These are phyloP conservation scores for Caryopteris hybrid DNA, from an alignment of 305 asterid species.

Conservation along the genomic window DNA sequence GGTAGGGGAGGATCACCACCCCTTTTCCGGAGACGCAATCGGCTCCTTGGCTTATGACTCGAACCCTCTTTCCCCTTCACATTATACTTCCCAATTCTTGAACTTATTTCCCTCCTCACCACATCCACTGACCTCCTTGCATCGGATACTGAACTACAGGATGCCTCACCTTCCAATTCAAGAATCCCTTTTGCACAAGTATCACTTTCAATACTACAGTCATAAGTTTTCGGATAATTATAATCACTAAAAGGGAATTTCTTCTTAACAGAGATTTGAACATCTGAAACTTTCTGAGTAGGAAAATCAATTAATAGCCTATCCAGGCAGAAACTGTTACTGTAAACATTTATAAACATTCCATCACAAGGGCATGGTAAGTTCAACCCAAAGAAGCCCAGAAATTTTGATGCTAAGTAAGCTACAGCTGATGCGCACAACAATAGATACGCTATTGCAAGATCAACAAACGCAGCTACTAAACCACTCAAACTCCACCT, in stretches of 20 bases:
- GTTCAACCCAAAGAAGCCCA: slow-evolving; percentile 56
- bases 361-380: slow-evolving; percentile 88
- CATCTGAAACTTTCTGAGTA: slow-evolving; percentile 49
- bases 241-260: slow-evolving; percentile 58
- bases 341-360: slow-evolving; percentile 29
- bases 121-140: slow-evolving; percentile 27
- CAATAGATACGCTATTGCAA: slow-evolving; percentile 64
- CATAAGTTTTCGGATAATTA: slow-evolving; percentile 17
- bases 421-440: slow-evolving; percentile 72
- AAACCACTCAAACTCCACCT: slow-evolving; percentile 72
- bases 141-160: slow-evolving; percentile 55
- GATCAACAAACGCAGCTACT: slow-evolving; percentile 83
- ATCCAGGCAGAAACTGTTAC: slow-evolving; percentile 45
- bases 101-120: slow-evolving; percentile 26
- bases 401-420: slow-evolving; percentile 60
- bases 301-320: slow-evolving; percentile 67
- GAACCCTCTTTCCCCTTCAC: slow-evolving; percentile 61
- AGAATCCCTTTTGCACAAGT: slow-evolving; percentile 31
- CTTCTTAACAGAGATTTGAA: slow-evolving; percentile 49
- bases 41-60: slow-evolving; percentile 43
- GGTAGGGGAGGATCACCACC: slow-evolving; percentile 31
- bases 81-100: slow-evolving; percentile 41
- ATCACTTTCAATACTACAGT: slow-evolving; percentile 15
- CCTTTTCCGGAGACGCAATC: slow-evolving; percentile 40
- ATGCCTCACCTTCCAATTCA: slow-evolving; percentile 63